phyloP scores from a whole-genome alignment of 805 yeast species.

The Lipomyces starkeyi region DNA sequence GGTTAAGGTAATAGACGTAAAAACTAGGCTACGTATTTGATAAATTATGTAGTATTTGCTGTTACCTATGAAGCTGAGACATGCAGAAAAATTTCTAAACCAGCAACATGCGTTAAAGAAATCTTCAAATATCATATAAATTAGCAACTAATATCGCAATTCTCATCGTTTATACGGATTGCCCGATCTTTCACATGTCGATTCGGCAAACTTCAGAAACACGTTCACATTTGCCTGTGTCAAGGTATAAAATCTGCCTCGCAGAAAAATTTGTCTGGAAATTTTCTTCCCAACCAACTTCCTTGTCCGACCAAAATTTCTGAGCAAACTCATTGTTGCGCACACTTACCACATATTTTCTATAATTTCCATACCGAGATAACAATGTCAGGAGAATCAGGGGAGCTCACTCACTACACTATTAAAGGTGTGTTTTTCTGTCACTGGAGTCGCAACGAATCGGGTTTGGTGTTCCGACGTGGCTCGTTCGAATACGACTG shows the following conservation, averaged over 20 bases:
- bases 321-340: background rate
- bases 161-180: background rate
- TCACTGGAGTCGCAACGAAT: too few species aligned
- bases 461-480: background rate
- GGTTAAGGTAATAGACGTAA: background rate
- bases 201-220: background rate
- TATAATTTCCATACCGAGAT: background rate
- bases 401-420: conserved; percentile 41
- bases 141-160: background rate
- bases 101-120: background rate
- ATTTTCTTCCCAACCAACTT: background rate
- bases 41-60: background rate
- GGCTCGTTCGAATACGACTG: background rate
- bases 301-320: too few species aligned
- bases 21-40: background rate
- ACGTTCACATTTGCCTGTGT: too few species aligned
- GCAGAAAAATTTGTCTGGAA: background rate
- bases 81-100: background rate
- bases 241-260: too few species aligned
- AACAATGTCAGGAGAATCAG: conserved; percentile 19
- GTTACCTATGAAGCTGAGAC: background rate
- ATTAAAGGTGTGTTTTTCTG: conserved; percentile 38
- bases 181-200: background rate
- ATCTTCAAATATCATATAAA: background rate
- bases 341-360: background rate